Conservation (phyloP, 345 rosid species). For the Melastoma malabathricum region DNA sequence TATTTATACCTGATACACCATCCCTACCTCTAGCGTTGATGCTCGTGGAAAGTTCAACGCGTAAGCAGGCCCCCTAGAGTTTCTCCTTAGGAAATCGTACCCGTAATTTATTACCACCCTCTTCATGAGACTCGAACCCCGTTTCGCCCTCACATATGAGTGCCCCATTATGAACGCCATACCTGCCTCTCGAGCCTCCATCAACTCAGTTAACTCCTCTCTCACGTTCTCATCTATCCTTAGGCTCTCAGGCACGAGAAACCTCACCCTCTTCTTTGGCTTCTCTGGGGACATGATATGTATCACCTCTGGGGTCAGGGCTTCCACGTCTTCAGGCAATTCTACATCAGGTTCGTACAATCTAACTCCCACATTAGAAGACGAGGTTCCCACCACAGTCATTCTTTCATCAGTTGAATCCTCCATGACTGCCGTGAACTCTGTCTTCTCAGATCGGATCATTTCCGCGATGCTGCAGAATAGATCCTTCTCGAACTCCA, state of each 20-base stretch:
- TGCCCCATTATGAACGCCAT: constrained; percentile 89
- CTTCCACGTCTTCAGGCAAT: constrained; percentile 11
- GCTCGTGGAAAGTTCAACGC: constrained; percentile 68
- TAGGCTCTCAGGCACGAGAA: constrained; percentile 55
- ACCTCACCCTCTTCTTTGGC: constrained; percentile 57
- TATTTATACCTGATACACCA: constrained; percentile 59
- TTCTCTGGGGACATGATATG: constrained; percentile 16
- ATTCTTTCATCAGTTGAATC: constrained; percentile 30
- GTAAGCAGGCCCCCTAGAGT: constrained; percentile 63
- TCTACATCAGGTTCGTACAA: constrained; percentile 28
- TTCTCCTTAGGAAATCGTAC: constrained; percentile 80
- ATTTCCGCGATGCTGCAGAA: constrained; percentile 73
- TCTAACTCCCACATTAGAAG: constrained; percentile 40
- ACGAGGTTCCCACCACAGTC: constrained; percentile 66
- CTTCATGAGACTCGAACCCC: constrained; percentile 81
- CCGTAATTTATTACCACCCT: constrained; percentile 67
- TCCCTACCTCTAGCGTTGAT: constrained; percentile 89
- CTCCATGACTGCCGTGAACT: constrained; percentile 13
- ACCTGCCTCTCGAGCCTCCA: constrained; percentile 88
- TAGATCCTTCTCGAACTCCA: constrained; percentile 81
- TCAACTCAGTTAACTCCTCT: constrained; percentile 65
- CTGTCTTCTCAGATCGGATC: constrained; percentile 44
- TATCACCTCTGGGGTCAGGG: constrained; percentile 6
- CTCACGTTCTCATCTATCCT: constrained; percentile 22
- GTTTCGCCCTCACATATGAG: constrained; percentile 65